Evolutionary conservation across 805 yeast species (phyloP).

Genomic region (Sugiyamaella floridensis): DNA sequence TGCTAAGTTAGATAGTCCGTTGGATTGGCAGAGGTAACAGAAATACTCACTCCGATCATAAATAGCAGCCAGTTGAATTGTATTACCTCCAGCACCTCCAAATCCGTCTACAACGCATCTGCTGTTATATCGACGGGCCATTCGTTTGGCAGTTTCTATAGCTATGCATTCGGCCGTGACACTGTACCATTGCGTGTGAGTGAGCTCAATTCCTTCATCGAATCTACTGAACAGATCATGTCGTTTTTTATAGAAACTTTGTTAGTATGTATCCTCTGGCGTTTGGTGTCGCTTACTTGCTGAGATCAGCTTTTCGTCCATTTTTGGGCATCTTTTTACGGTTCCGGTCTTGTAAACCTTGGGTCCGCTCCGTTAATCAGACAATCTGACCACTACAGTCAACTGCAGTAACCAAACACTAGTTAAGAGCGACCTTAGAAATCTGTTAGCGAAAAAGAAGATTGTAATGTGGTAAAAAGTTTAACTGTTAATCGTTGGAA

Average conservation of each 20-base stretch:
- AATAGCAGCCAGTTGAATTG: constrained; percentile 54
- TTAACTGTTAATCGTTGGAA: too few relatives aligned
- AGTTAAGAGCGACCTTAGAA: too few relatives aligned
- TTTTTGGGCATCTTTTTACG: too few relatives aligned
- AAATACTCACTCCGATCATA: neutral
- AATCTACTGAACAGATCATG: constrained; percentile 52
- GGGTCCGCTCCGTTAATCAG: too few relatives aligned
- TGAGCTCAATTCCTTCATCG: constrained; percentile 63
- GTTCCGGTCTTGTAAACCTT: too few relatives aligned
- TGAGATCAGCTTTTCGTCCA: too few relatives aligned
- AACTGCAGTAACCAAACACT: too few relatives aligned
- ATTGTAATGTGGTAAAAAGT: too few relatives aligned
- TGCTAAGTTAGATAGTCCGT: constrained; percentile 30
- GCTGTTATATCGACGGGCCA: constrained; percentile 11
- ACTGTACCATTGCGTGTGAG: constrained; percentile 74
- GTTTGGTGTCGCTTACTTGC: neutral
- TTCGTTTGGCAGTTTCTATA: constrained; percentile 30
- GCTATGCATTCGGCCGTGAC: constrained; percentile 83
- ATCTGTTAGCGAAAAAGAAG: too few relatives aligned
- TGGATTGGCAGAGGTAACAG: neutral
- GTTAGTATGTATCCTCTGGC: neutral
- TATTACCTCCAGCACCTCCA: constrained; percentile 86
- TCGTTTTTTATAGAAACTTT: constrained; percentile 35
- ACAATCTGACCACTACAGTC: too few relatives aligned
- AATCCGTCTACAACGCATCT: constrained; percentile 53